Evolutionary conservation across 768 basidiomycete species (phyloP), one percentile per base, ranked within the genome.

Genomic region (Mycena indigotica): DNA sequence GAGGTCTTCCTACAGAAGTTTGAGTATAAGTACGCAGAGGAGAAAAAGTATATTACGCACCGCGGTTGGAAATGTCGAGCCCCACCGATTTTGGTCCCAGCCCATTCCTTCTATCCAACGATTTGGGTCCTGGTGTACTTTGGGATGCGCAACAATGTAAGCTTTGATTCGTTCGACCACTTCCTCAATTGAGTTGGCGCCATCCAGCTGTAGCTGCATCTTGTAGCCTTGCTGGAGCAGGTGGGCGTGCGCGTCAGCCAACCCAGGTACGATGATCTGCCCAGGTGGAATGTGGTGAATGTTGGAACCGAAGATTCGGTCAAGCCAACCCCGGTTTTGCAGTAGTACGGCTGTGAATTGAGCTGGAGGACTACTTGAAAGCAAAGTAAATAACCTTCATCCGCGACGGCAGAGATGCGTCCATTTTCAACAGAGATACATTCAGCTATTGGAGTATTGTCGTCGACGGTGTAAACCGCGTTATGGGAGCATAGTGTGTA

Each of bases 61-160:
- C 1, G 90, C 86, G 28, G 80, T 85, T 2, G 93, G 93, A 61
- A 93, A 95, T 23, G 77, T 67, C 8, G 75, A 70, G 12, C 75
- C 61, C 90, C 90, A 93, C 56, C 81, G 79, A 1, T 89, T 96
- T 71, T 98, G 94, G 66, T 98, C 92, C 95, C 95, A 98, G 4
- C 95, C 95, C 76, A 89, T 83, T 12, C 93, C 95, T 63, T 86
- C 77, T 39, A 97, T 83, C 92, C 93, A 97, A 4, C 67, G 73
- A 3, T 78, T 73, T 2, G 72, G 75, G 65, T 90, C 80, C 3
- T 78, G 67, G 1, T 74, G 68, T 5, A 88, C 68, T 35, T 85
- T 84, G 0, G 88, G 84, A 52, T 85, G 82, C 1, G 77, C 70
- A 3, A 74, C 65, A 54, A 93, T 80, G 60, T 88, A 87, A 1